Evolutionary conservation across 352 stramenopile species (phyloP).

Genomic region (Globisporangium radiosum): DNA sequence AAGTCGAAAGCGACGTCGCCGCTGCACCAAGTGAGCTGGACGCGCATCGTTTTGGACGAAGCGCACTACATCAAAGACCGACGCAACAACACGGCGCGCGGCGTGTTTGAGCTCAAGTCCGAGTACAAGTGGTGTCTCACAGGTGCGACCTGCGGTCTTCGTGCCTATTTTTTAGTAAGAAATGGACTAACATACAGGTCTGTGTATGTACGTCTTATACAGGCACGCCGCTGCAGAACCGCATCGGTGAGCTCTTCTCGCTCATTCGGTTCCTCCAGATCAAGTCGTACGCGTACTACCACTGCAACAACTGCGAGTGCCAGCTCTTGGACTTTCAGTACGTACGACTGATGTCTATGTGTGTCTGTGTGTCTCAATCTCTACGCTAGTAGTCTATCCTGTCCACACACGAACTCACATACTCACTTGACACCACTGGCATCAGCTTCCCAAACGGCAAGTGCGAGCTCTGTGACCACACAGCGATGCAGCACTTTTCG

Average conservation of each 20-base stretch:
- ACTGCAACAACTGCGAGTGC: slow-evolving; percentile 93
- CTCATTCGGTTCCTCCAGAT: slow-evolving; percentile 97
- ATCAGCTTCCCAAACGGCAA: slow-evolving; percentile 66
- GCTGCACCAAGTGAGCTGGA: slow-evolving; percentile 95
- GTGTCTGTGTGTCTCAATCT: background rate
- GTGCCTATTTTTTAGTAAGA: background rate
- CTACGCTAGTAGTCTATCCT: background rate
- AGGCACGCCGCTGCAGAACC: slow-evolving; percentile 94
- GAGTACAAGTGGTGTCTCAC: slow-evolving; percentile 97
- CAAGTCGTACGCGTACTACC: slow-evolving; percentile 97
- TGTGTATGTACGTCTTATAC: background rate
- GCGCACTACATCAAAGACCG: slow-evolving; percentile 94
- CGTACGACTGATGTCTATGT: slow-evolving; percentile 17
- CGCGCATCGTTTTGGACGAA: slow-evolving; percentile 96
- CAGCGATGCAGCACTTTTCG: slow-evolving; percentile 95
- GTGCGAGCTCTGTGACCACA: slow-evolving; percentile 91
- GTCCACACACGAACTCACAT: background rate
- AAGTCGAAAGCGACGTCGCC: slow-evolving; percentile 52
- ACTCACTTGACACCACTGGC: slow-evolving; percentile 28
- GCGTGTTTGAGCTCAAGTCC: slow-evolving; percentile 95
- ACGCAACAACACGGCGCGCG: slow-evolving; percentile 92
- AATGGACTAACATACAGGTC: background rate
- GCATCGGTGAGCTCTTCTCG: slow-evolving; percentile 93
- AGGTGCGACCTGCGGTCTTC: slow-evolving; percentile 45
- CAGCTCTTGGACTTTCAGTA: slow-evolving; percentile 95